Evolutionary conservation across 2,329 filamentous ascomycete genomes (phyloP), one percentile per base, ranked within the genome.

Genomic region (Cladosporium austrohemisphaericum): DNA sequence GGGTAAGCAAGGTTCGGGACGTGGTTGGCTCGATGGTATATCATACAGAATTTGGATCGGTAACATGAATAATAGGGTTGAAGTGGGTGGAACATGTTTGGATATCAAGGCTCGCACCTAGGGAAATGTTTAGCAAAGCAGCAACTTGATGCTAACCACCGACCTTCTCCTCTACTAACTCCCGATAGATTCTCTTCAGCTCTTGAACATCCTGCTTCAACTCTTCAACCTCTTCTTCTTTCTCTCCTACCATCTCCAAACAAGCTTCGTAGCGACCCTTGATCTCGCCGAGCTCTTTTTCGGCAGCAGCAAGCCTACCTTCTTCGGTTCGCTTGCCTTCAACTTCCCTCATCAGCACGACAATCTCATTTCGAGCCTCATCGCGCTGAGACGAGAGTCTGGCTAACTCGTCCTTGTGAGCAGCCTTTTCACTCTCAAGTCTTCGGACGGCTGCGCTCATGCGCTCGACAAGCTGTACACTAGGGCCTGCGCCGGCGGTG

Each of bases 131-230:
- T n/a, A n/a, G n/a, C n/a, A n/a, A n/a, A n/a, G n/a, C n/a, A n/a
- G n/a, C n/a, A n/a, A n/a, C n/a, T n/a, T n/a, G n/a, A n/a, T n/a
- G n/a, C 31, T 32, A 53, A 25, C 47, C 33, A 18, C 57, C 58
- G 22, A 64, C 56, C 50, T 66, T 67, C 44, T 56, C 52, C 53
- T 95, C 88, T 41, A 95, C 86, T 67, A 98, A 71, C 65, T 97
- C 92, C 57, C 89, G 82, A 73, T 97, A 97, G 78, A 98, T 95
- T 63, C 84, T 85, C 75, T 98, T 98, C 66, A 98, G 77, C 74
- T 98, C 93, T 57, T 83, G 76, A 46, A 98, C 86, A 74, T 97
- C 93, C 10, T 86, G 85, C 67, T 78, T 83, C 57, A 98, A 73
- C 75, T 98, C 93, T 64, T 95, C 90, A 2, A 95, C 91, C 63